Base-by-base conservation (phyloP, 371 early-diverging fungal species). In the Amoeboaphelidium protococcarum region DNA sequence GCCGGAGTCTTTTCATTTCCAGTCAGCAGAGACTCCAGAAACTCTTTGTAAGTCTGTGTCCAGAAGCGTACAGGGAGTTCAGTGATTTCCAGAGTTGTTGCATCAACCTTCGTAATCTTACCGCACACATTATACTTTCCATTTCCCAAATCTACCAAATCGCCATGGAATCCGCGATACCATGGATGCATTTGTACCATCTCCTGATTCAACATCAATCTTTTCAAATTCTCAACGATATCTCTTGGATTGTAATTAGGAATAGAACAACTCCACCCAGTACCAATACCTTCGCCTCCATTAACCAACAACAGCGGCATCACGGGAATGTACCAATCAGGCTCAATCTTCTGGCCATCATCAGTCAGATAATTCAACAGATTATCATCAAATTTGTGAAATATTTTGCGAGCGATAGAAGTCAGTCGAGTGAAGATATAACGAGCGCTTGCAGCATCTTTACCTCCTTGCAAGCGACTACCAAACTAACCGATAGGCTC, bases 251-350 rank as follows among this genome's bases (percentile, higher is more conserved):
- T 89, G 61, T 60, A 65, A 52, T 72, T 73, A 23, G 79, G 79
- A 51, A 78, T 71, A 23, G 52, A 57, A 23, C 74, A 67, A 25
- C 65, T 60, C 75, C 76, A 78, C 0, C 79, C 99, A 13, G 99
- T 99, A 27, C 99, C 99, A 50, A 99, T 99, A 52, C 99, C 99
- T 24, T 94, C 90, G 1, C 82, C 73, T 24, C 99, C 99, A 60
- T 99, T 99, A 6, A 98, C 73, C 20, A 99, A 65, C 0, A 98
- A 73, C 84, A 96, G 80, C 0, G 99, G 99, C 2, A 99, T 56
- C 27, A 99, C 76, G 1, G 99, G 99, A 4, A 98, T 62, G 62
- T 88, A 94, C 84, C 84, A 98, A 49, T 79, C 73, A 12, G 99
- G 99, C 63, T 99, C 99, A 44, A 99, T 88, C 21, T 57, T 59